phyloP scores from a whole-genome alignment of 2,329 filamentous ascomycete species.

The Talaromyces atroroseus region DNA sequence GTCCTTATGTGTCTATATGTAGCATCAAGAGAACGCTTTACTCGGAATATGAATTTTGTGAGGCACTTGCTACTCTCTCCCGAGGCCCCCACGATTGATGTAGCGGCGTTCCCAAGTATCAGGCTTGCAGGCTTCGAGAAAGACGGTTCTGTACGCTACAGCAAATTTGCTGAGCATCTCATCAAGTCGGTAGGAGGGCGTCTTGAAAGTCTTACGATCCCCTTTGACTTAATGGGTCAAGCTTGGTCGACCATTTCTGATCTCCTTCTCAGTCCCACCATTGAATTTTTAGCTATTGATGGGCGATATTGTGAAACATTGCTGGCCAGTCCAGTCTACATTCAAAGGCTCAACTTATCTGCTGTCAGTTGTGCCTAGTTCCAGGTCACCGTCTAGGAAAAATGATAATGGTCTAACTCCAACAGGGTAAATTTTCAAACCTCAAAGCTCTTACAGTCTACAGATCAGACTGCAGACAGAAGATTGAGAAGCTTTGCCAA shows the following conservation, averaged over 20 bases:
- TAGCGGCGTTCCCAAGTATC: not conserved
- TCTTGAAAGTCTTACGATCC: not conserved
- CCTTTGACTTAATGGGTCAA: not conserved
- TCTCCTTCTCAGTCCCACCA: not conserved
- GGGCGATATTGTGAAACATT: not conserved
- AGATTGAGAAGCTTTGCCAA: not conserved
- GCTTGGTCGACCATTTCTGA: not conserved
- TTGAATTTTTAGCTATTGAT: not conserved
- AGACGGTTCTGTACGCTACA: not conserved
- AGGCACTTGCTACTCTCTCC: not conserved
- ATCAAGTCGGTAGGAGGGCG: not conserved
- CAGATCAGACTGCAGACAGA: not conserved
- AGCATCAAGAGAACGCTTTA: not conserved
- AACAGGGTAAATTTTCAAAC: not conserved
- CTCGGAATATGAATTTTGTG: not conserved
- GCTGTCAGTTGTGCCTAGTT: not conserved
- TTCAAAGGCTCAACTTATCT: not conserved
- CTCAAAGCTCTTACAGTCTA: conserved; percentile 3
- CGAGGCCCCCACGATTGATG: not conserved
- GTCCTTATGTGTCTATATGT: not conserved
- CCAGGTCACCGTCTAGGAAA: not conserved
- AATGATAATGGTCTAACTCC: not conserved
- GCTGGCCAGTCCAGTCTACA: not conserved
- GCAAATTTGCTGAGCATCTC: not conserved
- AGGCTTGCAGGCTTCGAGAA: not conserved